phyloP scores from a whole-genome alignment of 805 yeast genomes.

The Lachancea dasiensis region DNA sequence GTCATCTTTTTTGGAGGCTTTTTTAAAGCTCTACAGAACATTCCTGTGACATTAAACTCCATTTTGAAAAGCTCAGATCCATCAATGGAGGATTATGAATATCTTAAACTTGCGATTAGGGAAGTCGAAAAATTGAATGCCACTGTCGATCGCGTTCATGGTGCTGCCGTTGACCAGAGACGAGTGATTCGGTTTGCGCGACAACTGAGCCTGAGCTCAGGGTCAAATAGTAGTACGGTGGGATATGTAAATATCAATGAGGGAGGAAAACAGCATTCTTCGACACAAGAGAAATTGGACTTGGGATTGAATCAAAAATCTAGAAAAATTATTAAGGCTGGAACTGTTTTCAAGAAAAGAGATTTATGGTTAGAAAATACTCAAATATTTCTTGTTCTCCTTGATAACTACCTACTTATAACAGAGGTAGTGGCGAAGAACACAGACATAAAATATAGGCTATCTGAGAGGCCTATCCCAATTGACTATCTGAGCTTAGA shows the following conservation, averaged over 20 bases:
- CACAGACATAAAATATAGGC: slow-evolving; percentile 32
- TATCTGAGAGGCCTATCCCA: slow-evolving; percentile 56
- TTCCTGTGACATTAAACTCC: slow-evolving; percentile 58
- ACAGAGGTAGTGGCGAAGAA: slow-evolving; percentile 50
- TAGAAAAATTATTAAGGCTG: slow-evolving; percentile 53
- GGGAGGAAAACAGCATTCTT: slow-evolving; percentile 1
- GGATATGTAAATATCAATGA: slow-evolving; percentile 22
- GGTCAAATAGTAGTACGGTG: slow-evolving; percentile 21
- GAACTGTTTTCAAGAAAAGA: slow-evolving; percentile 53
- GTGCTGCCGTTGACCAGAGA: slow-evolving; percentile 51
- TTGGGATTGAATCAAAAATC: slow-evolving; percentile 47
- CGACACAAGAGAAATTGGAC: slow-evolving; percentile 30
- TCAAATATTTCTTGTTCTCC: slow-evolving; percentile 46
- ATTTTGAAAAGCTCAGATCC: slow-evolving; percentile 45
- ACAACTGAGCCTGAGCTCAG: slow-evolving; percentile 25
- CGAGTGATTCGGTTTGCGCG: slow-evolving; percentile 46
- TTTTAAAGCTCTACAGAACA: slow-evolving; percentile 47
- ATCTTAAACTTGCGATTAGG: slow-evolving; percentile 47
- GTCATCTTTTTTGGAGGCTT: slow-evolving; percentile 53
- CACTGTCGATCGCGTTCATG: slow-evolving; percentile 58
- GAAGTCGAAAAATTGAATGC: slow-evolving; percentile 50
- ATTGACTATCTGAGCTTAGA: slow-evolving; percentile 53
- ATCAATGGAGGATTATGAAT: slow-evolving; percentile 45
- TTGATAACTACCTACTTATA: slow-evolving; percentile 66
- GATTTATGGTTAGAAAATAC: slow-evolving; percentile 58